These are phyloP conservation scores for Penicillium occitanis DNA, from an alignment of 2,329 filamentous ascomycete genomes.

Conservation along the genomic window DNA sequence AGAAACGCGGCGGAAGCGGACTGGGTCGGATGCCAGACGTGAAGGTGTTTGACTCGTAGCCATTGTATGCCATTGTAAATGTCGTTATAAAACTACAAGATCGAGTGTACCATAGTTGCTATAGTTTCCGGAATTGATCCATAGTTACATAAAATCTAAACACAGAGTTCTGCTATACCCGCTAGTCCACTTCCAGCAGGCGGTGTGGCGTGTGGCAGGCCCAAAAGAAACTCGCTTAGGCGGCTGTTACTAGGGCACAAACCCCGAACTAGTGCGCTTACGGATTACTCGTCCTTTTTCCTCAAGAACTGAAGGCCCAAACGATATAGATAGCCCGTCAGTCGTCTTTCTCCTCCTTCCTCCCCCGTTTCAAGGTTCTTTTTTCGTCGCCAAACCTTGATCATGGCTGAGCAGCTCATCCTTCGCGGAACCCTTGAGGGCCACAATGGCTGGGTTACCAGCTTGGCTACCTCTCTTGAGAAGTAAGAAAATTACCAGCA, in stretches of 20 bases:
- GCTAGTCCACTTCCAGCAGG: not conserved
- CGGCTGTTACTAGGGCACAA: conserved; percentile 24
- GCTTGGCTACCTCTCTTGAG: conserved; percentile 96
- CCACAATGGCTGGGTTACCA: conserved; percentile 99
- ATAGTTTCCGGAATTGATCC: not conserved
- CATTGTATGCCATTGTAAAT: not conserved
- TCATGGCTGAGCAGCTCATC: conserved; percentile 91
- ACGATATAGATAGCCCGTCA: conserved; percentile 41
- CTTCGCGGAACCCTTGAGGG: conserved; percentile 96
- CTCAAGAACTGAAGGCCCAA: conserved; percentile 36
- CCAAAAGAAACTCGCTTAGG: conserved; percentile 22
- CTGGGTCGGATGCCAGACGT: conserved; percentile 52
- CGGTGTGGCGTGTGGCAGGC: conserved; percentile 7
- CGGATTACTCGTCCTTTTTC: conserved; percentile 39
- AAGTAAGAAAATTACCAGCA: conserved; percentile 64
- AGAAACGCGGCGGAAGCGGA: conserved; percentile 39
- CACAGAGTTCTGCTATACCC: not conserved
- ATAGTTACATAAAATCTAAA: not conserved
- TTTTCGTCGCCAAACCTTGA: conserved; percentile 43
- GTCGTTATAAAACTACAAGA: not conserved
- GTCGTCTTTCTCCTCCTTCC: conserved; percentile 30
- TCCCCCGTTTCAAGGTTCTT: conserved; percentile 38
- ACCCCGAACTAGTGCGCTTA: conserved; percentile 38
- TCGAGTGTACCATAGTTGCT: not conserved
- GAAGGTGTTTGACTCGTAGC: conserved; percentile 39